Base-by-base conservation (phyloP, 78 protist species). In the Fonticula alba region DNA sequence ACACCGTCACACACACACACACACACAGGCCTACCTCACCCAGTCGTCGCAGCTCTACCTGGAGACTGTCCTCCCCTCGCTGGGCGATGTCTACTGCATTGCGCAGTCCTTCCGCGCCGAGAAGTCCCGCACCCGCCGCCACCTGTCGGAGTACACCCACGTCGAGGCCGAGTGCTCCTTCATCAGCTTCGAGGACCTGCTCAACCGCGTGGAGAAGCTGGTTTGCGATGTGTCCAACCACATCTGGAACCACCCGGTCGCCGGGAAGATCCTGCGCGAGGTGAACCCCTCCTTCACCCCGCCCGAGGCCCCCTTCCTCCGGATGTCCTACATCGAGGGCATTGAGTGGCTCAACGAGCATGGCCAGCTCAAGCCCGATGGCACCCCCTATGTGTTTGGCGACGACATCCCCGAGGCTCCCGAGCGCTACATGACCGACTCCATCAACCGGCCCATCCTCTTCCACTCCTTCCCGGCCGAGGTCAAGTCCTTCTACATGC, bases 401-500 rank as follows among this genome's bases (percentile, higher is more conserved):
- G 88, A 92, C 65, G 98, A 93, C 68, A 90, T 93, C 54, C 82
- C 98, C 58, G 98, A 93, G 56, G 72, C 68, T 31, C 93, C 90
- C 29, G 98, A 93, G 69, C 69, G 98, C 26, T 31, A 29, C 50
- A 87, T 93, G 94, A 74, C 85, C 37, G 95, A 85, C 69, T 40
- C 57, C 54, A 90, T 93, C 53, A 89, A 89, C 29, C 62, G 54
- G 29, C 95, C 95, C 49, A 81, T 87, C 62, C 61, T 93, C 58
- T 53, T 93, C 78, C 65, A 29, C 41, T n/a, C 80, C 19, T 93
- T 93, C 92, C 98, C 96, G 36, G 56, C 68, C 19, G 85, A 52
- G 40, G 79, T 88, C 80, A 93, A 93, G 75, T 70, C 96, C 36
- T 93, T 93, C 87, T 93, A 93, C 83, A 90, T 90, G 96, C 58